A percentile compares a stretch with the other conserved stretches of the same genome.
These are phyloP conservation scores for Oryza longistaminata DNA, from an alignment of 176 grass and related monocot species.

Conservation along the genomic window DNA sequence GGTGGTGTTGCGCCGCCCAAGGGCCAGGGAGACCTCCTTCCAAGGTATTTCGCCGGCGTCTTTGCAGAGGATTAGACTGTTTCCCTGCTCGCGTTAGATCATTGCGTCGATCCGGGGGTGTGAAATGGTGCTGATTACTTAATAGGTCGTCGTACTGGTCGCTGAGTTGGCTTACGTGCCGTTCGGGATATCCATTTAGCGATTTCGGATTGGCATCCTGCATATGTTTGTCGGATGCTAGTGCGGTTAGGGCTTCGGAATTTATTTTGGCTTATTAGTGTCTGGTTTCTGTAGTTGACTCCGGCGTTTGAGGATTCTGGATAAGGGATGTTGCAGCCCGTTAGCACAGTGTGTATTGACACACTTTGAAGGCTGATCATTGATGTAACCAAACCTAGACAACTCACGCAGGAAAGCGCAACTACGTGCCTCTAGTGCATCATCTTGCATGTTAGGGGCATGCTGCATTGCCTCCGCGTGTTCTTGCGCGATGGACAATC, in stretches of 20 bases:
- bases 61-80: background rate
- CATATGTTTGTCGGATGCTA: background rate
- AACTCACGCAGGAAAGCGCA: background rate
- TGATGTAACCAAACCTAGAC: background rate
- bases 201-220: background rate
- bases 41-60: slow-evolving; percentile 36
- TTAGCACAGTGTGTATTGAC: background rate
- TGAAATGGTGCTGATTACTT: slow-evolving; percentile 31
- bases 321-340: too few relatives aligned
- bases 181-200: background rate
- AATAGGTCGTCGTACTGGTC: background rate
- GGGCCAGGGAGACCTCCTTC: slow-evolving; percentile 55
- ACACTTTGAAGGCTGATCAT: background rate
- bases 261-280: too few relatives aligned
- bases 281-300: too few relatives aligned
- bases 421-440: background rate
- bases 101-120: slow-evolving; percentile 6
- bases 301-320: too few relatives aligned
- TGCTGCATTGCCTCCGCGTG: background rate
- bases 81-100: background rate
- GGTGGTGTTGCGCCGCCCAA: slow-evolving; percentile 60
- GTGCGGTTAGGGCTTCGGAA: background rate
- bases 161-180: background rate
- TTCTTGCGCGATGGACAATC: background rate
- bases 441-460: background rate